Conservation (phyloP, 2,329 filamentous ascomycete genomes). For the Lachnellula occidentalis region DNA sequence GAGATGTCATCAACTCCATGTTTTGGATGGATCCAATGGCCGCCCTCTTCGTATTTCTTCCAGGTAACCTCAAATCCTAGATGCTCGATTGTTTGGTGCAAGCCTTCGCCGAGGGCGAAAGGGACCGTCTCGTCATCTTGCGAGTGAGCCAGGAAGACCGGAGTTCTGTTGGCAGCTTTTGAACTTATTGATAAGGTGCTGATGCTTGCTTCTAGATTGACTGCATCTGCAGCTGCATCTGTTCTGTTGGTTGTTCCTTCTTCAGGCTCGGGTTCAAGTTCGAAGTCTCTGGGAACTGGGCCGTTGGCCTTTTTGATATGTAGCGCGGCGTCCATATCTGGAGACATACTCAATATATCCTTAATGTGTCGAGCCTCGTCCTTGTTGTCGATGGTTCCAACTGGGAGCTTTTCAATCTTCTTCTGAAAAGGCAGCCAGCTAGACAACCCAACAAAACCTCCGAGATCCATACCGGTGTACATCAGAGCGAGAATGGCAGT, state of each 20-base stretch:
- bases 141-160: slow-evolving; percentile 32
- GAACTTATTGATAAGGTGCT: background rate
- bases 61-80: slow-evolving; percentile 35
- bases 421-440: slow-evolving; percentile 31
- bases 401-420: background rate
- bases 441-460: slow-evolving; percentile 36
- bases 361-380: background rate
- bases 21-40: slow-evolving; percentile 40
- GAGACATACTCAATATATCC: background rate
- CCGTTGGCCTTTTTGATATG: background rate
- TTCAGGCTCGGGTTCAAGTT: background rate
- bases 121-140: background rate
- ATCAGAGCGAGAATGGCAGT: slow-evolving; percentile 36
- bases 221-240: too few species aligned
- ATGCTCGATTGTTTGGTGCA: slow-evolving; percentile 1
- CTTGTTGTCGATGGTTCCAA: background rate
- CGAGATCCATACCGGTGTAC: slow-evolving; percentile 25
- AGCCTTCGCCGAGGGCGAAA: background rate
- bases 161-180: slow-evolving; percentile 29
- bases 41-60: slow-evolving; percentile 37
- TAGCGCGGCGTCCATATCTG: background rate
- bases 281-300: too few species aligned
- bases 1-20: slow-evolving; percentile 35
- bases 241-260: background rate
- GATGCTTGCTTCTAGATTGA: background rate